Evolutionary conservation across 495 filamentous ascomycete species (phyloP), one percentile per base, ranked within the genome.

Genomic region (Penicillium desertorum): DNA sequence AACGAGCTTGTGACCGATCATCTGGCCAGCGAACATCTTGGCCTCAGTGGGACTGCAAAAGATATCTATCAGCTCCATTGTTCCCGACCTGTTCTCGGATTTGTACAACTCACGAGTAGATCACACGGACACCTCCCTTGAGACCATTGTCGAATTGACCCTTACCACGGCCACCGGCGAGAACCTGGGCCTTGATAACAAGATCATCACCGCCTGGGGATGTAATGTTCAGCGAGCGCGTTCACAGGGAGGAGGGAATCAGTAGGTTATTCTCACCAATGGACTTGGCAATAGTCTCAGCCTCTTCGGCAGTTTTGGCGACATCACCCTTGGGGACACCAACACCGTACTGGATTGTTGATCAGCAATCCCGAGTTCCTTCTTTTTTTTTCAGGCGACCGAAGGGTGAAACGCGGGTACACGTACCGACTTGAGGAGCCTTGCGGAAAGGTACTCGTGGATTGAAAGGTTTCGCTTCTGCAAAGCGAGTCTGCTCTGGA

Each of bases 1-100:
- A 76, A 98, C 86, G 76, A 98, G 91, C 78, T 96, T 96, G 76
- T 98, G 94, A 63, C 94, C 94, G 77, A 98, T 97, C 94, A 98
- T 98, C 78, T 98, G 92, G 60, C 89, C 86, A 67, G 94, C 92
- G 69, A 98, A 96, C 87, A 97, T 96, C 80, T 90, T 92, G 71
- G 94, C 94, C 81, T 91, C 88, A 58, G 85, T 85, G 32, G 88
- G 82, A 45, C 86, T 89, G 50, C 11, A 62, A 37, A 37, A 60
- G 36, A 58, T 51, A 56, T 47, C 14, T 19, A 17, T 53, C 43
- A 74, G 77, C 45, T 57, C 56, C 11, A 32, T 16, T 45, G 11
- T 30, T 29, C 23, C 22, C 11, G 46, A 29, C 19, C 5, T 23
- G 9, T 54, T 23, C 9, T 27, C 22, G 17, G 27, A 10, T 27